phyloP scores from a whole-genome alignment of 2,329 filamentous ascomycete genomes.

The Cladosporium sp. region DNA sequence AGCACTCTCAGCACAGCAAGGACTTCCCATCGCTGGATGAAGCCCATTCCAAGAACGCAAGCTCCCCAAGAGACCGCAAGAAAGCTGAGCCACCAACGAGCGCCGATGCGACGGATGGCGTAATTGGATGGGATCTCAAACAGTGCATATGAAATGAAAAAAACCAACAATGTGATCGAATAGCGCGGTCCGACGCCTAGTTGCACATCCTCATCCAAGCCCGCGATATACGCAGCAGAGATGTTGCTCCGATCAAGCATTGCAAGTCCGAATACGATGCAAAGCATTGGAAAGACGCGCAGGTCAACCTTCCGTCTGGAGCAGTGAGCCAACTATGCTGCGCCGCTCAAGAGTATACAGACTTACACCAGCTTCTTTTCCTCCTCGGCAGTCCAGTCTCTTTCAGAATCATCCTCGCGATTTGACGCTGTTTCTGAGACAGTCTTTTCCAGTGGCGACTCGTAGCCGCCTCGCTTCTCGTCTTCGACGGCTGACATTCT shows the following conservation, averaged over 20 bases:
- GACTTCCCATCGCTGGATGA: slow-evolving; percentile 46
- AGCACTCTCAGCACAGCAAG: slow-evolving; percentile 51
- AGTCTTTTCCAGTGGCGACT: neutral
- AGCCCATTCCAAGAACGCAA: slow-evolving; percentile 58
- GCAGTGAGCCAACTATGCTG: too few relatives aligned
- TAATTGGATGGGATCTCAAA: slow-evolving; percentile 31
- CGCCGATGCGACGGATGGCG: slow-evolving; percentile 28
- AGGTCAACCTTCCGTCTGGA: slow-evolving; percentile 27
- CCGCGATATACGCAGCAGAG: slow-evolving; percentile 65
- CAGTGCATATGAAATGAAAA: slow-evolving; percentile 29
- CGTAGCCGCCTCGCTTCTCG: neutral
- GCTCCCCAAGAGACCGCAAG: slow-evolving; percentile 48
- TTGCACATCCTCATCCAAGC: slow-evolving; percentile 36
- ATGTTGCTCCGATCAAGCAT: slow-evolving; percentile 76
- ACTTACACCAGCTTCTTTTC: slow-evolving; percentile 25
- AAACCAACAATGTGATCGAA: slow-evolving; percentile 28
- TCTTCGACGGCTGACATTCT: neutral
- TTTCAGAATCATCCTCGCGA: neutral
- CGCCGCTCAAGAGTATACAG: neutral
- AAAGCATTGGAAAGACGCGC: slow-evolving; percentile 30
- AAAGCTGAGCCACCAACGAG: slow-evolving; percentile 27
- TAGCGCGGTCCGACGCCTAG: slow-evolving; percentile 22
- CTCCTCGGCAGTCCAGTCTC: slow-evolving; percentile 29
- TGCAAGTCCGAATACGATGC: slow-evolving; percentile 47
- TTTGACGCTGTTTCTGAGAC: neutral